A percentile compares a stretch with the other conserved stretches of the same genome.
These are phyloP conservation scores for Nephelium lappaceum DNA, from an alignment of 345 rosid genomes.

Conservation along the genomic window DNA sequence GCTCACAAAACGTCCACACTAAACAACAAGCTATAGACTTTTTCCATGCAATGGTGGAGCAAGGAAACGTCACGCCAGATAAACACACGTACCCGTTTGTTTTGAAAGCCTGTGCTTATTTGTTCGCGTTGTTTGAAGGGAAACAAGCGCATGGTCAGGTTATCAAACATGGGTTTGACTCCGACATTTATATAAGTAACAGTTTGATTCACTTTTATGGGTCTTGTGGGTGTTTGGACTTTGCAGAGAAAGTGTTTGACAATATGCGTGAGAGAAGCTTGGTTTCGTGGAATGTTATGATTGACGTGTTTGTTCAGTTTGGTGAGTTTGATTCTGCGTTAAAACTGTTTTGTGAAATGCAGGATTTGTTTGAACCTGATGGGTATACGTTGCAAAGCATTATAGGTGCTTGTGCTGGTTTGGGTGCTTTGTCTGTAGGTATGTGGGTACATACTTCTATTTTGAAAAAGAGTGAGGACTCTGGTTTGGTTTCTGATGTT, in stretches of 20 bases:
- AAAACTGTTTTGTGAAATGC: slow-evolving; percentile 52
- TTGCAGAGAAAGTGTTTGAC: slow-evolving; percentile 59
- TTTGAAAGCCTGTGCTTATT: slow-evolving; percentile 74
- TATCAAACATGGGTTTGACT: slow-evolving; percentile 61
- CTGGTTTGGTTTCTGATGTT: slow-evolving; percentile 41
- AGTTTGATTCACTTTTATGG: slow-evolving; percentile 80
- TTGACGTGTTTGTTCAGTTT: slow-evolving; percentile 64
- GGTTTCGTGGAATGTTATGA: slow-evolving; percentile 78
- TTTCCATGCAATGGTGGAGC: slow-evolving; percentile 54
- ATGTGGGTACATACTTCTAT: slow-evolving; percentile 73
- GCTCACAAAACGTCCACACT: slow-evolving; percentile 46
- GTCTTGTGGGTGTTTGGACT: slow-evolving; percentile 61
- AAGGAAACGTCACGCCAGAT: slow-evolving; percentile 55
- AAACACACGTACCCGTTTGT: slow-evolving; percentile 84
- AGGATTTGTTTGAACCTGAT: slow-evolving; percentile 57
- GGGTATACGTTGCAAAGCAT: slow-evolving; percentile 74
- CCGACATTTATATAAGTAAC: slow-evolving; percentile 72
- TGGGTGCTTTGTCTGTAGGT: slow-evolving; percentile 68
- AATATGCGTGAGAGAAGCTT: slow-evolving; percentile 64
- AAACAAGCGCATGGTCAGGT: slow-evolving; percentile 66
- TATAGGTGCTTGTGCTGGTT: slow-evolving; percentile 66
- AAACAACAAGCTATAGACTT: slow-evolving; percentile 59
- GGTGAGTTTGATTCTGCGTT: slow-evolving; percentile 63
- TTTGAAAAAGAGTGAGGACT: slow-evolving; percentile 37
- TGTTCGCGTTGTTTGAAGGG: slow-evolving; percentile 66